phyloP scores from a whole-genome alignment of 306 rosid species.

The Lathyrus oleraceus region DNA sequence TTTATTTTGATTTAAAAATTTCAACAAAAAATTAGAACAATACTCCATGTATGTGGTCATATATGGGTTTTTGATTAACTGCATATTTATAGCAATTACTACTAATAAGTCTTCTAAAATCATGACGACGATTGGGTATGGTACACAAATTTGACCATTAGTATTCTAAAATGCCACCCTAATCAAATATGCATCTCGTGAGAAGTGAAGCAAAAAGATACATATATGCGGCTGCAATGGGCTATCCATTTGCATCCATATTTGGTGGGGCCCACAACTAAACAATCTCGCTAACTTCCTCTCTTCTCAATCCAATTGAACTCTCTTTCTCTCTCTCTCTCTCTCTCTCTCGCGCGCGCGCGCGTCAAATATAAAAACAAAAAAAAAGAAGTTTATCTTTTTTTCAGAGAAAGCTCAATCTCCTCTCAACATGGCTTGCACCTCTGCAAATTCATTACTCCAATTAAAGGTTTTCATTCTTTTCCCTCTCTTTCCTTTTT shows the following conservation, averaged over 20 bases:
- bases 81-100: too few relatives aligned
- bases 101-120: too few relatives aligned
- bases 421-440: slow-evolving; percentile 66
- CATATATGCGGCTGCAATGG: slow-evolving; percentile 14
- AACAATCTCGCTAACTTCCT: neutral
- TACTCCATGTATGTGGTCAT: too few relatives aligned
- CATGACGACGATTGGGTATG: too few relatives aligned
- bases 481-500: neutral
- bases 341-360: too few relatives aligned
- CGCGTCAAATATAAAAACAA: neutral
- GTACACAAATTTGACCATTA: too few relatives aligned
- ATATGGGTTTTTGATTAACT: too few relatives aligned
- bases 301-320: neutral
- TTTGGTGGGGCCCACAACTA: slow-evolving; percentile 29
- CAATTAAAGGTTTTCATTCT: slow-evolving; percentile 49
- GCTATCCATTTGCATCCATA: slow-evolving; percentile 29
- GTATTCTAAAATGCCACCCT: too few relatives aligned
- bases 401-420: slow-evolving; percentile 4
- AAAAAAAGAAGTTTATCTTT: slow-evolving; percentile 18
- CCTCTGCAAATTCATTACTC: slow-evolving; percentile 61
- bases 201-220: too few relatives aligned
- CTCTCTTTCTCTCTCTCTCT: neutral
- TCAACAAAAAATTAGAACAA: too few relatives aligned
- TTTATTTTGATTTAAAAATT: too few relatives aligned
- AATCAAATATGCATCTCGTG: too few relatives aligned